These are phyloP conservation scores for Leccinum aurantiacum DNA, from an alignment of 768 basidiomycete genomes.

Conservation along the genomic window DNA sequence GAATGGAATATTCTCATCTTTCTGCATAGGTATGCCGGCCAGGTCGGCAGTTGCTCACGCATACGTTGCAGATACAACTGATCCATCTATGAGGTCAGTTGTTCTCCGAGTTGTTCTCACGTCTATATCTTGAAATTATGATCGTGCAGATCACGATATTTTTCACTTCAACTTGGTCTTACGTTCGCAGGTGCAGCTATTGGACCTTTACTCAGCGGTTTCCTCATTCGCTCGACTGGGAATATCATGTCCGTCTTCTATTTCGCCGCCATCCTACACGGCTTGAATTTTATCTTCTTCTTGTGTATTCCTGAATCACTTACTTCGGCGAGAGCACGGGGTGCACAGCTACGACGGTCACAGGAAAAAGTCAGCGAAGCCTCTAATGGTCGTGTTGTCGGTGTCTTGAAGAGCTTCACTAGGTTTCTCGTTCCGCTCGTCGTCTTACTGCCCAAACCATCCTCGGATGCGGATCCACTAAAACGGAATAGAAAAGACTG, in stretches of 20 bases:
- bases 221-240: constrained; percentile 59
- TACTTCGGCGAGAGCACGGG: constrained; percentile 44
- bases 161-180: constrained; percentile 67
- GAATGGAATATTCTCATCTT: neutral
- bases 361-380: constrained; percentile 11
- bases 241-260: constrained; percentile 71
- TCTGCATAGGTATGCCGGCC: constrained; percentile 47
- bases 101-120: neutral
- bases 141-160: constrained; percentile 52
- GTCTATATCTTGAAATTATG: constrained; percentile 4
- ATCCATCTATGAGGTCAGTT: constrained; percentile 51
- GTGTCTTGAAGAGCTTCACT: constrained; percentile 44
- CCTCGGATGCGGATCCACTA: constrained; percentile 36
- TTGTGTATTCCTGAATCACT: constrained; percentile 79
- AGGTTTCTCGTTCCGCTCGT: constrained; percentile 71
- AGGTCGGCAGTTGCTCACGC: constrained; percentile 56
- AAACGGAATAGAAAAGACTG: constrained; percentile 54
- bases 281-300: constrained; percentile 47
- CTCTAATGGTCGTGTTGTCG: neutral
- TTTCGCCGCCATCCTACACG: constrained; percentile 50
- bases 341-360: constrained; percentile 18
- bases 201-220: constrained; percentile 72
- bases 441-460: constrained; percentile 52
- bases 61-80: constrained; percentile 69
- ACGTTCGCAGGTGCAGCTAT: constrained; percentile 72